phyloP scores from a whole-genome alignment of 495 filamentous ascomycete genomes.

The Trichoderma parareesei region DNA sequence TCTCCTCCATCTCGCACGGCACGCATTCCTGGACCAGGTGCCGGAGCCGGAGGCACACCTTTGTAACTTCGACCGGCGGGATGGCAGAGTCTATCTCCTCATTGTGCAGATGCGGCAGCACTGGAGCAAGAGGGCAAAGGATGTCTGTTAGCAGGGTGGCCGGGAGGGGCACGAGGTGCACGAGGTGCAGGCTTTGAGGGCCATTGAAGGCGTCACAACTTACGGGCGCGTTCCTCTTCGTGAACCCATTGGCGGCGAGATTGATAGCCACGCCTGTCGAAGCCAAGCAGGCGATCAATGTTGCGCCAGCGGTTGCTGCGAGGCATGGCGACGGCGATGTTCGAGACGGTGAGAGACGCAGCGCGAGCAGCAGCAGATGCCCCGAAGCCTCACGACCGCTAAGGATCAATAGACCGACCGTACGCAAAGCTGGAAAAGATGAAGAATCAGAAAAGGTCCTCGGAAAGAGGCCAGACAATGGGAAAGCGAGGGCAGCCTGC shows the following conservation, averaged over 20 bases:
- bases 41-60: constrained; percentile 77
- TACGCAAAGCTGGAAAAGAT: not conserved
- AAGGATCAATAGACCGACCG: not conserved
- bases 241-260: constrained; percentile 10
- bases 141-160: not conserved
- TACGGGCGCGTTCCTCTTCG: constrained; percentile 11
- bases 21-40: constrained; percentile 86
- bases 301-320: constrained; percentile 2
- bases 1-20: constrained; percentile 74
- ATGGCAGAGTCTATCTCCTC: constrained; percentile 52
- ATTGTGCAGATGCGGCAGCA: constrained; percentile 55
- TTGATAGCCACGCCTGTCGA: constrained; percentile 3
- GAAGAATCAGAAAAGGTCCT: not conserved
- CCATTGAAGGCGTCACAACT: not conserved
- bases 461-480: not conserved
- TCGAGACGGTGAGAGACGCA: not conserved
- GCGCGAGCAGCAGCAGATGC: not conserved
- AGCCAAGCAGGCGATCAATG: constrained; percentile 12
- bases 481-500: not conserved
- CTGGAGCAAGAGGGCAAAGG: constrained; percentile 21
- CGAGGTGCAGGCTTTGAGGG: not conserved
- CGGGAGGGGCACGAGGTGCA: not conserved
- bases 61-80: constrained; percentile 65
- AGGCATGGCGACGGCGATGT: constrained; percentile 2
- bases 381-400: not conserved